Evolutionary conservation across 2,329 filamentous ascomycete genomes (phyloP), one percentile per base, ranked within the genome.

Genomic region (Xylaria sp.): DNA sequence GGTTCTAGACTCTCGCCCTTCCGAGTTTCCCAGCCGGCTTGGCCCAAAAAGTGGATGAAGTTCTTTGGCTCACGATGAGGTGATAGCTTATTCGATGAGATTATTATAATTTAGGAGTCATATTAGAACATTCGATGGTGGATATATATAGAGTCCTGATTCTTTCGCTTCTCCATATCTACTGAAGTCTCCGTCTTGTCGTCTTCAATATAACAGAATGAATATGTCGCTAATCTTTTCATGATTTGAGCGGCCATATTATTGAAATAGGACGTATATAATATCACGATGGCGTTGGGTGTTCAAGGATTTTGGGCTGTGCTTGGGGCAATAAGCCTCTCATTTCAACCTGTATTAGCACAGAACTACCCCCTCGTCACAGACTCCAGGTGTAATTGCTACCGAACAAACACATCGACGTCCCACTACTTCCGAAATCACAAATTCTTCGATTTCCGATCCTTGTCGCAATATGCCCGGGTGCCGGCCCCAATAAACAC

Each of bases 371-470:
- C 75, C 13, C 63, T 76, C 23, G 74, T 75, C 13, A 69, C 73
- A 5, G 74, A 75, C 52, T 67, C 74, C 7, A 73, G 67, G 65
- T 87, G 85, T 73, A 81, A 80, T 61, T 87, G 85, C 74, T 87
- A 81, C 73, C 76, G 82, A 52, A 84, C 82, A 69, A 85, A 87
- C 73, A 82, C 80, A 52, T 81, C 81, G 6, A 77, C 79, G n/a
- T 78, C 81, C 31, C 75, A 75, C 54, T 86, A 82, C 78, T 86
- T 84, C 75, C 74, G 79, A 12, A 76, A 79, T 28, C 85, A 84
- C 74, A 73, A 75, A 51, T 86, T 87, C 78, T 85, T 83, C 71
- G 85, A 87, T 75, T 87, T 86, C 72, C 78, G 84, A 54, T 77
- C 76, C 51, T 78, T 85, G n/a, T 65, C 77, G 1, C 73, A 82